Conservation (phyloP, 495 filamentous ascomycete species). For the Usnea hakonensis region DNA sequence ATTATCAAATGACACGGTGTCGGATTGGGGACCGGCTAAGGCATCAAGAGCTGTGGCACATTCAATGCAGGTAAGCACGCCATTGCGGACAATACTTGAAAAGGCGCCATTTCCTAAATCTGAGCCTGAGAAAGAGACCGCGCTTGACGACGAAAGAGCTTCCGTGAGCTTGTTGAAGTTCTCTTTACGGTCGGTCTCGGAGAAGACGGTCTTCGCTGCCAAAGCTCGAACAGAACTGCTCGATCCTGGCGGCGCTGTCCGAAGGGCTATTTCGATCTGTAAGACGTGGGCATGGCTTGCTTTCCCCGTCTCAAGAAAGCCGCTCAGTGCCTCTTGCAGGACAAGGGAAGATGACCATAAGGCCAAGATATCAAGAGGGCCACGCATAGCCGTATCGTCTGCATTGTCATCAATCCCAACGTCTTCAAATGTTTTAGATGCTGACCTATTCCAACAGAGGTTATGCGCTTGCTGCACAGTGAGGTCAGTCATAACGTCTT, state of each 20-base stretch:
- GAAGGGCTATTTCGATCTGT: conserved; percentile 59
- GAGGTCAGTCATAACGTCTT: conserved; percentile 65
- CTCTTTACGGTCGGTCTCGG: conserved; percentile 36
- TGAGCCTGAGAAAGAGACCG: conserved; percentile 1
- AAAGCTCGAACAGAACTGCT: conserved; percentile 70
- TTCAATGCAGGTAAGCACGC: conserved; percentile 8
- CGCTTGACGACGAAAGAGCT: conserved; percentile 35
- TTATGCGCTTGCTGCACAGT: conserved; percentile 86
- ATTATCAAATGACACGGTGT: conserved; percentile 1
- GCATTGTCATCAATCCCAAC: conserved; percentile 73
- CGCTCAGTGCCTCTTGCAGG: conserved; percentile 62
- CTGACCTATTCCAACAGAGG: conserved; percentile 78
- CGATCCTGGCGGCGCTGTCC: conserved; percentile 71
- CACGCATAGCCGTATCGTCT: conserved; percentile 77
- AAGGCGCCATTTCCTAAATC: conserved; percentile 6
- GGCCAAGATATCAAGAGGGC: conserved; percentile 80
- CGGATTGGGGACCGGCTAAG: neutral
- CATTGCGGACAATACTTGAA: neutral
- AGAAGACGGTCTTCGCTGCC: conserved; percentile 52
- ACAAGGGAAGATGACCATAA: conserved; percentile 80
- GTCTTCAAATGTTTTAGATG: conserved; percentile 52
- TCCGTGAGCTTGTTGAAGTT: conserved; percentile 45
- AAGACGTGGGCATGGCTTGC: conserved; percentile 39
- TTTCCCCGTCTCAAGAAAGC: conserved; percentile 47
- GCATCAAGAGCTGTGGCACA: conserved; percentile 4